Evolutionary conservation across 2,329 filamentous ascomycete genomes (phyloP).

Genomic region (Aschersonia sp.): DNA sequence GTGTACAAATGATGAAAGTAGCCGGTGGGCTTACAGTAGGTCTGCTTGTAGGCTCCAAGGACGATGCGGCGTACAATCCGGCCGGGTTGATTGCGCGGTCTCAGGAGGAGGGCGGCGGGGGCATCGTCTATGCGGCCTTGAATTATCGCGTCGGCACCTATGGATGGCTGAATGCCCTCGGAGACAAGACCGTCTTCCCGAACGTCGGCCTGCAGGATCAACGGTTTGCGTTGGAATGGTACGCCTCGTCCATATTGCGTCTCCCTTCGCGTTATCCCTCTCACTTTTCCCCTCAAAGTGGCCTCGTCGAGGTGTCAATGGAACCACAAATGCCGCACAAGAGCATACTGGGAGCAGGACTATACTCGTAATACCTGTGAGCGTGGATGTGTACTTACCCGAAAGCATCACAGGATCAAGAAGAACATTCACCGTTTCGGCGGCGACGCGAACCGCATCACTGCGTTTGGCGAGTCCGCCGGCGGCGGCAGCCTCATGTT

Average conservation of each 20-base stretch:
- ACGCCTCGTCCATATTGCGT: neutral
- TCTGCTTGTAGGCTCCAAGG: constrained; percentile 13
- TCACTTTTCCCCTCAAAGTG: too few species aligned
- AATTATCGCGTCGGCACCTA: constrained; percentile 27
- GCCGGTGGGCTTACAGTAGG: too few species aligned
- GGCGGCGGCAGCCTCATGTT: constrained; percentile 34
- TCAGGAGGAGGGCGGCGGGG: constrained; percentile 13
- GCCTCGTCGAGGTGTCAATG: too few species aligned
- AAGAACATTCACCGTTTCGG: constrained; percentile 33
- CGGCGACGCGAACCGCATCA: constrained; percentile 31
- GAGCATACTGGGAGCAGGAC: too few species aligned
- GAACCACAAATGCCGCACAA: too few species aligned
- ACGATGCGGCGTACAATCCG: constrained; percentile 15
- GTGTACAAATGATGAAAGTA: neutral
- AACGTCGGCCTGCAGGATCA: constrained; percentile 38
- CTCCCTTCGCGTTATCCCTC: neutral
- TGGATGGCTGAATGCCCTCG: constrained; percentile 29
- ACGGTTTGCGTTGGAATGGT: constrained; percentile 31
- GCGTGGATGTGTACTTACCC: too few species aligned
- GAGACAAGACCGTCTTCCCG: constrained; percentile 17
- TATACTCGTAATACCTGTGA: too few species aligned
- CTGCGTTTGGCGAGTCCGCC: constrained; percentile 28
- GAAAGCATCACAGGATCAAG: constrained; percentile 17
- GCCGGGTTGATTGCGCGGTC: constrained; percentile 20
- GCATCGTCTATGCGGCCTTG: constrained; percentile 23